Evolutionary conservation across 208 protist genomes (phyloP).

Genomic region (Novymonas esmeraldas): DNA sequence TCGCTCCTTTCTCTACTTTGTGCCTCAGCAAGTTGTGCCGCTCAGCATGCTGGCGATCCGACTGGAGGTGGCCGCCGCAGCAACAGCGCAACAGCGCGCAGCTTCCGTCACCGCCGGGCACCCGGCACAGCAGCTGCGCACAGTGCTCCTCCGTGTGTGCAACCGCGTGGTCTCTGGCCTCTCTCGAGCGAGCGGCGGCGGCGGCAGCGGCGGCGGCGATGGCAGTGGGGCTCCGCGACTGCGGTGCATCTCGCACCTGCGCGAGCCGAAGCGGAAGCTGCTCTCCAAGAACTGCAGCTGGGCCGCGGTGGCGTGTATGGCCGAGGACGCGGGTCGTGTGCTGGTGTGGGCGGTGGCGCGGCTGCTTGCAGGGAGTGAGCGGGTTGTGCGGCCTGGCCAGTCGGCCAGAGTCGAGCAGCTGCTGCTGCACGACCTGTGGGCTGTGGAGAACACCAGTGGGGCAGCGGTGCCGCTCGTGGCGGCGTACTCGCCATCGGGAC

Average conservation of each 20-base stretch:
- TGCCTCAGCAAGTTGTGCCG: constrained; percentile 37
- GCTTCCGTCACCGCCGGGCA: no score
- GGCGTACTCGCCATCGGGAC: constrained; percentile 56
- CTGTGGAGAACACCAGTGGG: neutral
- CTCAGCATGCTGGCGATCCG: constrained; percentile 25
- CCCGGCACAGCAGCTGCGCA: no score
- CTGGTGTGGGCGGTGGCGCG: constrained; percentile 13
- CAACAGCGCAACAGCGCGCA: neutral
- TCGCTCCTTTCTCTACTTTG: constrained; percentile 58
- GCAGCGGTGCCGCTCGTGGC: constrained; percentile 33
- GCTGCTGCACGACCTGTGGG: constrained; percentile 22
- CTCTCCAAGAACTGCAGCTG: constrained; percentile 11
- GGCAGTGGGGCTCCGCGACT: neutral
- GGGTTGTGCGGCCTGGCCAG: neutral
- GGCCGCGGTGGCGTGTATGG: constrained; percentile 17
- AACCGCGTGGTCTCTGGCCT: no score
- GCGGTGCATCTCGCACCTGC: constrained; percentile 14
- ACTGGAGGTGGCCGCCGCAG: neutral
- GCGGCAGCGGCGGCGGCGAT: no score
- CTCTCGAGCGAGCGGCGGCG: no score
- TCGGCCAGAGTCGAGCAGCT: constrained; percentile 7
- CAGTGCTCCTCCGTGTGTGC: no score
- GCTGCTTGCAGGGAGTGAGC: constrained; percentile 8
- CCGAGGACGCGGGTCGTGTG: constrained; percentile 18
- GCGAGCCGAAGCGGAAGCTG: neutral